Evolutionary conservation across 371 early-diverging fungal species (phyloP), one percentile per base, ranked within the genome.

Genomic region (Actinomortierella wolfii): DNA sequence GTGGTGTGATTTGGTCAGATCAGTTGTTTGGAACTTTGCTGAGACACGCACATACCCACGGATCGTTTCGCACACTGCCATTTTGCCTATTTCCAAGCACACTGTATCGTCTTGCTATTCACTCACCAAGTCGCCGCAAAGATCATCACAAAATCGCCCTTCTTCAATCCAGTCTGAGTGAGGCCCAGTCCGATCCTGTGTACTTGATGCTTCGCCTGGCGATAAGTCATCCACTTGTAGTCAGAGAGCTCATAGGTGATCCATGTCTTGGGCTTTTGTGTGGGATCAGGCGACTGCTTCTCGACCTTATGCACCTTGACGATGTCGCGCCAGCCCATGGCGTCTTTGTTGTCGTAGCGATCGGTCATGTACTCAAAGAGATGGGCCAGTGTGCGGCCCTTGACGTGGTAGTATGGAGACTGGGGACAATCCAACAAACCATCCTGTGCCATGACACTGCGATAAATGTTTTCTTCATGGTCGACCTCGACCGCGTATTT

Each of bases 121-220:
- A 4, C 48, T 61, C 80, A 82, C 85, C 81, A 74, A 54, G 86
- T 84, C 39, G 81, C 80, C 21, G 87, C 84, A 68, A 82, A 90
- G 48, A 90, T 79, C 59, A 86, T 66, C 50, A 89, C 78, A 44
- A 79, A 74, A 52, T 82, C 81, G 20, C 70, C 82, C 17, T 74
- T 55, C 40, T 70, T 56, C 23, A 82, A 34, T 0, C 83, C 84
- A 28, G 77, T 70, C 28, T 67, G 58, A 41, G 70, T 69, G 47
- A 85, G 54, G 6, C 74, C 61, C 8, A 62, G 51, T 20, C 83
- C 83, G 21, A 84, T 46, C 6, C 68, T 78, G 43, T 81, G 76
- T 0, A 77, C 66, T 24, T 61, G 49, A 39, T 64, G 57, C 50
- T 80, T 77, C 21, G 83, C 81, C 43, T 77, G 69, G 9, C 67